Evolutionary conservation across 805 yeast species (phyloP).

Genomic region (Nakazawaea peltata): DNA sequence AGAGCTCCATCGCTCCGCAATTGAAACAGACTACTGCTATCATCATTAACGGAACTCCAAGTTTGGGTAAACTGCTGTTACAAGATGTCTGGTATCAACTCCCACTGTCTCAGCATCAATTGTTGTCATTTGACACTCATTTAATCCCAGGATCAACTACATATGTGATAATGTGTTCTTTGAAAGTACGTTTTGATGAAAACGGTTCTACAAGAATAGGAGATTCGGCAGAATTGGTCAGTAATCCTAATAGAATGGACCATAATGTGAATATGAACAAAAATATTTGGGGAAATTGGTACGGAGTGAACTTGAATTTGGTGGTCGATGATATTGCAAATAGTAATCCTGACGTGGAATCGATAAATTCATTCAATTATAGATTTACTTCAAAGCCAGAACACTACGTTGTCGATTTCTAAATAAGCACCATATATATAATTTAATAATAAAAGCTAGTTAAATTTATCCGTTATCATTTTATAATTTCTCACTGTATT

Average conservation of each 20-base stretch:
- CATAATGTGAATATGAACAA: slow-evolving; percentile 23
- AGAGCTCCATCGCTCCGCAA: slow-evolving; percentile 30
- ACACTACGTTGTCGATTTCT: slow-evolving; percentile 25
- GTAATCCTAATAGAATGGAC: slow-evolving; percentile 11
- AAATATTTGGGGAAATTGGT: slow-evolving; percentile 62
- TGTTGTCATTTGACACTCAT: slow-evolving; percentile 62
- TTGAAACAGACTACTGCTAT: slow-evolving; percentile 44
- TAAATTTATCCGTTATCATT: not conserved
- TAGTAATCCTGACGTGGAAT: slow-evolving; percentile 30
- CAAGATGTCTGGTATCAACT: slow-evolving; percentile 51
- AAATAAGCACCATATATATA: not conserved
- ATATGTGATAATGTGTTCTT: slow-evolving; percentile 36
- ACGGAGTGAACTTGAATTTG: slow-evolving; percentile 54
- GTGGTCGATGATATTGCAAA: slow-evolving; percentile 47
- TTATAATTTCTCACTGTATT: slow-evolving; percentile 4
- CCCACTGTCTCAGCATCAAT: slow-evolving; percentile 53
- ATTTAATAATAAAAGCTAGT: not conserved
- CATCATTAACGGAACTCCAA: slow-evolving; percentile 51
- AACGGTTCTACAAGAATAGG: slow-evolving; percentile 62
- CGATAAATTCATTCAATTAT: slow-evolving; percentile 56
- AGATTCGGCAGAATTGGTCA: slow-evolving; percentile 47
- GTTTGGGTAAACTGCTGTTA: slow-evolving; percentile 41
- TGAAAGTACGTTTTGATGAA: slow-evolving; percentile 70
- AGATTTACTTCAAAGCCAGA: slow-evolving; percentile 58
- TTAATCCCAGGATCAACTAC: slow-evolving; percentile 57